phyloP scores from a whole-genome alignment of 768 basidiomycete species.

The Trametes villosa region DNA sequence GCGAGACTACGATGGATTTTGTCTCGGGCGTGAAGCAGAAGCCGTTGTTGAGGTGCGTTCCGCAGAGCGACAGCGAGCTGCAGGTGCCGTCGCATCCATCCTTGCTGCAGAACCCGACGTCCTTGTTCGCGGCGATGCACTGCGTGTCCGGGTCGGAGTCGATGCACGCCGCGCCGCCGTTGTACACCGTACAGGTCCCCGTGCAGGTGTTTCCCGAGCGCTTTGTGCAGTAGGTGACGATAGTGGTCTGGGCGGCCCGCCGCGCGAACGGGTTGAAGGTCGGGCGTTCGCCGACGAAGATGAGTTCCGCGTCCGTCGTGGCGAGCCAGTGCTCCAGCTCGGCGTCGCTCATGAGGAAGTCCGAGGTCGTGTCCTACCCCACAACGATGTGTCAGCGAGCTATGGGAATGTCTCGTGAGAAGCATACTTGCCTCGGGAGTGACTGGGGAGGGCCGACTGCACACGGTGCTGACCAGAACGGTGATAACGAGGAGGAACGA shows the following conservation, averaged over 20 bases:
- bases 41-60: conserved; percentile 28
- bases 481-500: no score
- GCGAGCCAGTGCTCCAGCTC: not conserved
- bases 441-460: no score
- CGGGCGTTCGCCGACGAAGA: conserved; percentile 13
- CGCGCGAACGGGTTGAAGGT: conserved; percentile 21
- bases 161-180: conserved; percentile 35
- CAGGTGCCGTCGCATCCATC: conserved; percentile 33
- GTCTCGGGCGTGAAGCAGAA: conserved; percentile 40
- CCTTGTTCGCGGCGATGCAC: conserved; percentile 36
- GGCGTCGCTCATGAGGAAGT: not conserved
- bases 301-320: not conserved
- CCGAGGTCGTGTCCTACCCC: no score
- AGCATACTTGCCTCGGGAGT: no score
- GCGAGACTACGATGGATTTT: conserved; percentile 28
- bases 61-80: conserved; percentile 30
- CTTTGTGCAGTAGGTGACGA: conserved; percentile 37
- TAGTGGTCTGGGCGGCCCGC: conserved; percentile 29
- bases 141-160: conserved; percentile 33
- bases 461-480: no score
- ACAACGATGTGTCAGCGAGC: no score
- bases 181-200: conserved; percentile 39
- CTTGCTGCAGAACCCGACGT: conserved; percentile 38
- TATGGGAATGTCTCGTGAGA: no score
- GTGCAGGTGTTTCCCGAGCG: conserved; percentile 33